phyloP scores from a whole-genome alignment of 441 rosid species.

The Pelargonium citronellum region DNA sequence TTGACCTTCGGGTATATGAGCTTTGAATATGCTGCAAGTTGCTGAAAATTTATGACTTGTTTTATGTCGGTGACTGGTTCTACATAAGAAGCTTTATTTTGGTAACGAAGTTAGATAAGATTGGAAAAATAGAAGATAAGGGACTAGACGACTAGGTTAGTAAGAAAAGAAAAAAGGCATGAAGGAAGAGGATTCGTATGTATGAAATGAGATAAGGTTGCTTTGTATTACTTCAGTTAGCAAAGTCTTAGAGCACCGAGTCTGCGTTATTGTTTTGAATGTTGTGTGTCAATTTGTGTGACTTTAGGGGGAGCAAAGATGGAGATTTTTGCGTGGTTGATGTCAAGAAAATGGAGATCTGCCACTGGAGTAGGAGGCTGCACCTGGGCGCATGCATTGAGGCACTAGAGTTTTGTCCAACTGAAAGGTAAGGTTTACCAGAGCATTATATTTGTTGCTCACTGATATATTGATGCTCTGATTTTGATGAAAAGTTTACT shows the following conservation, averaged over 20 bases:
- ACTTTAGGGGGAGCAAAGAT: slow-evolving; percentile 78
- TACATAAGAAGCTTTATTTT: not conserved
- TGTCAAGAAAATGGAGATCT: slow-evolving; percentile 80
- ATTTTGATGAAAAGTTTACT: not conserved
- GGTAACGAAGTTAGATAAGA: not conserved
- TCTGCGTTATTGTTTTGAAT: not conserved
- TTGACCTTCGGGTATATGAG: not conserved
- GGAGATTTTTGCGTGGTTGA: slow-evolving; percentile 80
- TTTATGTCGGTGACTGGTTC: not conserved
- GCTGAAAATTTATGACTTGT: not conserved
- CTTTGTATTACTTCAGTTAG: not conserved
- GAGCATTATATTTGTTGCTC: not conserved
- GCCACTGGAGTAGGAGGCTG: slow-evolving; percentile 83
- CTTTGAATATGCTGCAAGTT: not conserved
- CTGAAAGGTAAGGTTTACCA: slow-evolving; percentile 48
- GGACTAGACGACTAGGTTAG: no score
- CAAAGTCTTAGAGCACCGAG: not conserved
- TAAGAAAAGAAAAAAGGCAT: no score
- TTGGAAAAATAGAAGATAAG: not conserved
- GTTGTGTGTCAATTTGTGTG: slow-evolving; percentile 8
- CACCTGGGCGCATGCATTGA: slow-evolving; percentile 69
- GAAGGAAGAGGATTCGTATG: no score
- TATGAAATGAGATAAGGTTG: not conserved
- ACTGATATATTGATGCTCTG: not conserved
- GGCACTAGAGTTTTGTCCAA: slow-evolving; percentile 76